A percentile compares a stretch with the other conserved stretches of the same genome.
Evolutionary conservation across 2,329 filamentous ascomycete genomes (phyloP).

Genomic region (Herpotrichia juniperi): DNA sequence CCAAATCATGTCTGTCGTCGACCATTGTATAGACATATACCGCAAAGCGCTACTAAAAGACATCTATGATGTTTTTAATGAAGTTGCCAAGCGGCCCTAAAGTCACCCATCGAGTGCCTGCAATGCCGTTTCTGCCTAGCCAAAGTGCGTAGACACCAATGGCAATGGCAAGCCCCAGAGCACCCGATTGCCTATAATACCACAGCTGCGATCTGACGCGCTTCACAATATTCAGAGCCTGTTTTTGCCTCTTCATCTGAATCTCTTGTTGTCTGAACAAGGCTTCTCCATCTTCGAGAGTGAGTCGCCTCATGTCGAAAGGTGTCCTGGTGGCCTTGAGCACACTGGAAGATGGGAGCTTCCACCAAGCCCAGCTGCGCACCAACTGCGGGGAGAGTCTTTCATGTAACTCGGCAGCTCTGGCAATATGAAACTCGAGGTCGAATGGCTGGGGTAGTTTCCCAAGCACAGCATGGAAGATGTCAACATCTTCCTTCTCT

Average conservation of each 20-base stretch:
- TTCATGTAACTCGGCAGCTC: constrained; percentile 68
- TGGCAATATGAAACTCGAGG: constrained; percentile 75
- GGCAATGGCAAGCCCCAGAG: constrained; percentile 58
- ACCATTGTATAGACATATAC: too few relatives aligned
- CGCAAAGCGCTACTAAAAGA: background rate
- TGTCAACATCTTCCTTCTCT: constrained; percentile 76
- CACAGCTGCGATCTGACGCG: constrained; percentile 54
- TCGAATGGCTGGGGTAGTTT: constrained; percentile 84
- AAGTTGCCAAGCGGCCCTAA: constrained; percentile 24
- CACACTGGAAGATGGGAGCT: constrained; percentile 76
- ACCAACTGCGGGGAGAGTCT: constrained; percentile 75
- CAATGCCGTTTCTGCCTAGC: constrained; percentile 32
- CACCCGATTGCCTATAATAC: constrained; percentile 70
- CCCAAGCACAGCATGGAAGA: constrained; percentile 86
- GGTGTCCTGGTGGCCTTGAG: constrained; percentile 78
- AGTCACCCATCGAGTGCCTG: constrained; percentile 8
- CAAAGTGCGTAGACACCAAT: constrained; percentile 44
- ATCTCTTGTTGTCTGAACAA: constrained; percentile 74
- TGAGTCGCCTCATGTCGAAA: constrained; percentile 59
- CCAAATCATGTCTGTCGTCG: too few relatives aligned
- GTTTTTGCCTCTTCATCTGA: constrained; percentile 70
- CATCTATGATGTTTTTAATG: constrained; percentile 19
- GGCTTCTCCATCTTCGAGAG: constrained; percentile 67
- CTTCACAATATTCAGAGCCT: constrained; percentile 51
- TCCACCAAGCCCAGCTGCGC: constrained; percentile 67